Conservation (phyloP, 2,329 filamentous ascomycete species). For the Xylariaceae sp. region DNA sequence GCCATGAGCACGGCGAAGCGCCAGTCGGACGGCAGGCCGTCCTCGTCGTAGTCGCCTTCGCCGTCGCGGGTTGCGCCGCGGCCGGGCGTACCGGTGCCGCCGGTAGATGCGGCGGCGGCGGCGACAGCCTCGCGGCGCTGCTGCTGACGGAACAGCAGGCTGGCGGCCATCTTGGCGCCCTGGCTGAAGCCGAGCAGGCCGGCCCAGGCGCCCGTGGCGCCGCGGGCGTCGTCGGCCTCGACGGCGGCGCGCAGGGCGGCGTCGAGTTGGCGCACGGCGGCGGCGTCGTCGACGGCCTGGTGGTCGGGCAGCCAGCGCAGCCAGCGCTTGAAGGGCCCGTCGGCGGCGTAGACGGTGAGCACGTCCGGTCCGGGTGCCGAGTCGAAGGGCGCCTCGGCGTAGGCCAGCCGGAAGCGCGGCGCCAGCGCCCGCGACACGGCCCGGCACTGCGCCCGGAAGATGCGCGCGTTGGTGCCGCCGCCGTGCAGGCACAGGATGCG, state of each 20-base stretch:
- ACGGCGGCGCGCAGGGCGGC: slow-evolving; percentile 37
- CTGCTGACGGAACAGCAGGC: slow-evolving; percentile 56
- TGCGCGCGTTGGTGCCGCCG: slow-evolving; percentile 63
- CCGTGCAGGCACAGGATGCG: slow-evolving; percentile 77
- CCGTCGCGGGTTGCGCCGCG: not conserved
- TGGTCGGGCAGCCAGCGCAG: slow-evolving; percentile 57
- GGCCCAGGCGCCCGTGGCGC: slow-evolving; percentile 51
- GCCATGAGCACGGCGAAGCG: slow-evolving; percentile 56
- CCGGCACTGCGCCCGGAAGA: slow-evolving; percentile 64
- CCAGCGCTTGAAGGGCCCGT: slow-evolving; percentile 57
- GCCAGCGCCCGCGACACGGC: slow-evolving; percentile 37
- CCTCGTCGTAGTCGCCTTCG: slow-evolving; percentile 8
- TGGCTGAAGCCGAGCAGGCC: slow-evolving; percentile 60
- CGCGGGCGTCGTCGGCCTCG: slow-evolving; percentile 38
- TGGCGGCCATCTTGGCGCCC: slow-evolving; percentile 54
- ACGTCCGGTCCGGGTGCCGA: slow-evolving; percentile 56
- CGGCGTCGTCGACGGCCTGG: slow-evolving; percentile 37
- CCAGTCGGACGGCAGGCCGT: slow-evolving; percentile 33
- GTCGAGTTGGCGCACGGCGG: slow-evolving; percentile 33
- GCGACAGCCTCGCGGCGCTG: slow-evolving; percentile 22
- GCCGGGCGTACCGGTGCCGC: not conserved
- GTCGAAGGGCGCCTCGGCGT: slow-evolving; percentile 61
- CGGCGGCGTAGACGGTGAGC: slow-evolving; percentile 54
- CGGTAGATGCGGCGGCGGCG: slow-evolving; percentile 4
- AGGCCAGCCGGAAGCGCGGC: slow-evolving; percentile 61